Base-by-base conservation (phyloP, 768 basidiomycete genomes). In the Tylopilus balloui region DNA sequence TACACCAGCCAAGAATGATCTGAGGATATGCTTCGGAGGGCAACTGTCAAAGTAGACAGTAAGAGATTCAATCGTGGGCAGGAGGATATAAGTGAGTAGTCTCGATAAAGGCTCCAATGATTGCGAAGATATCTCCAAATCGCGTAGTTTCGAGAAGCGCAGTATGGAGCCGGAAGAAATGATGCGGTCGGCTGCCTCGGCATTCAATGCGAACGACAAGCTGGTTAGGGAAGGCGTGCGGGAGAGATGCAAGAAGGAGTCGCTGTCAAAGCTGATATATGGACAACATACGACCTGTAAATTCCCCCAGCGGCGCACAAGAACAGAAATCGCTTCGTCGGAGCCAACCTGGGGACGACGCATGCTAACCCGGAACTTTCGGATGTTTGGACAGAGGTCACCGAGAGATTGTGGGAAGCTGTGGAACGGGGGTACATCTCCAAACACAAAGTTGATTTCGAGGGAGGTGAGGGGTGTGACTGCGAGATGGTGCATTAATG, bases 401-500 rank as follows among this genome's bases (percentile, higher is more conserved):
- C 24, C 41, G 3, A 48, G 47, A 1, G 47, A 42, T 8, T 36
- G 32, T 10, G 47, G 47, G 19, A 48, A 48, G 4, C 25, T 42
- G 15, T 48, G 32, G 14, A 42, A 48, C 8, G 47, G 41, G 13
- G 47, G 47, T 3, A 48, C 47, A 29, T 48, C 47, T 5, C 40
- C 47, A 7, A 42, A 36, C 15, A 42, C 32, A 10, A 48, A 48
- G 6, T 48, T 35, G 34, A 48, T 48, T 34, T 48, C 47, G 11
- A 48, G 24, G 6, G 34, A 42, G 28, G 47, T 42, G 19, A 48
- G 34, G 19, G 47, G 42, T 9, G 47, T 19, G 10, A 42, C 47
- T 20, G 47, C 41, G 8, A 48, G 41, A 34, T 48, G 47, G 24
- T 48, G 47, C 47, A 48, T 48, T 17, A 48, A 23, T 20, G 47